A percentile compares a stretch with the other conserved stretches of the same genome.
These are phyloP conservation scores for Pisolithus marmoratus DNA, from an alignment of 768 basidiomycete genomes.

Conservation along the genomic window DNA sequence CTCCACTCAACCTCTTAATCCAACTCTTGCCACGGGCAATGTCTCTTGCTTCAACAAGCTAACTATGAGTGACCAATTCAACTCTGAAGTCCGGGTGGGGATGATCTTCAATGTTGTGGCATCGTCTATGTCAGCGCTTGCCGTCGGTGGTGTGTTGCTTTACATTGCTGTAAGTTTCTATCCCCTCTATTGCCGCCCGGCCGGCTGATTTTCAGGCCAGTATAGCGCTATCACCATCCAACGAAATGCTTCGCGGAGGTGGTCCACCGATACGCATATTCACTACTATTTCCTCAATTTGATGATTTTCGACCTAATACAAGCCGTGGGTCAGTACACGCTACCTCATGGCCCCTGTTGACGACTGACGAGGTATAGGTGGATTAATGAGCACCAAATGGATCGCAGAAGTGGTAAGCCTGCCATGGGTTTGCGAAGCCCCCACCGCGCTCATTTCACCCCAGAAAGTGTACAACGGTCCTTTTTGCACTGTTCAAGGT, in stretches of 20 bases:
- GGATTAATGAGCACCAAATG: constrained; percentile 34
- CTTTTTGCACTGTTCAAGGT: constrained; percentile 33
- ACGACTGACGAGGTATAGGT: constrained; percentile 17
- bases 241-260: constrained; percentile 20
- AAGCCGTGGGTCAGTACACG: constrained; percentile 26
- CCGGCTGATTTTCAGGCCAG: constrained; percentile 6
- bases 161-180: no score
- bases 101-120: constrained; percentile 26
- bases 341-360: not conserved
- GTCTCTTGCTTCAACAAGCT: not conserved
- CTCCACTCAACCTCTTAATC: no score
- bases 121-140: constrained; percentile 23
- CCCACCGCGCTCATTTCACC: not conserved
- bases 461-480: constrained; percentile 27
- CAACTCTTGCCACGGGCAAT: no score
- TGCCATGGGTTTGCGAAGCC: not conserved
- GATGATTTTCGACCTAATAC: constrained; percentile 28
- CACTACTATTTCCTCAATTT: constrained; percentile 31
- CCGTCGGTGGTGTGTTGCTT: constrained; percentile 23
- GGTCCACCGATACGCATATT: constrained; percentile 28
- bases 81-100: constrained; percentile 24
- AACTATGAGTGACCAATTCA: constrained; percentile 1
- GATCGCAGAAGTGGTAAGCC: constrained; percentile 28
- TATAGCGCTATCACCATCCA: constrained; percentile 23
- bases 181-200: no score